Evolutionary conservation across 768 basidiomycete genomes (phyloP), one percentile per base, ranked within the genome.

Genomic region (Lepiota brunneoincarnata): DNA sequence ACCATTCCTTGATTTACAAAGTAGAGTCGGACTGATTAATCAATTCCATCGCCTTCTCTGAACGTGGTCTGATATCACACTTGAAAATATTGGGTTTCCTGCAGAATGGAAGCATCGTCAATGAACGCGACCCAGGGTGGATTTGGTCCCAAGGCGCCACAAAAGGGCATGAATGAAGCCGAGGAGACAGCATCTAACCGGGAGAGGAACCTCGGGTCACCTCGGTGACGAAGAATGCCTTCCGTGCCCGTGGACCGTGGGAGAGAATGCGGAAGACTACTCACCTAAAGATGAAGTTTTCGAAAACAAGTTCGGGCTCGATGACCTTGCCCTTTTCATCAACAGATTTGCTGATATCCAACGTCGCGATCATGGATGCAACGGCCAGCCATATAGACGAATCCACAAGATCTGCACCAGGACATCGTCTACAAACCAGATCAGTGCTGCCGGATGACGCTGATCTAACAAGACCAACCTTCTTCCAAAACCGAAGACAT

Each of bases 271-370:
- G 24, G 15, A 20, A 20, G 20, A 21, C 6, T 1, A 39, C 77
- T 44, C 41, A 83, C 82, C 85, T 76, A 70, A 87, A 86, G 38
- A 87, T 74, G 11, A 82, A 61, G 63, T 87, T 86, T 28, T 85
- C 75, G 59, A 80, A 86, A 14, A 72, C 68, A 9, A 81, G 65
- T 34, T 72, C 69, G 10, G 83, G 84, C 55, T 84, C 61, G 70
- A 72, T 56, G 41, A 67, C 67, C 2, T 69, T 64, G 3, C 84
- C 85, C 6, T 66, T 60, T 34, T 76, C 76, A 46, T 84, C 82
- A 18, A 73, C 63, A 15, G 79, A 69, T 64, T 79, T 82, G 36
- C 66, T 59, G 9, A 87, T 76, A 53, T 85, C 75, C 37, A 87
- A 63, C 42, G 81, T 81, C 1, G 84, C 81, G 9, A 87, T 67